These are phyloP conservation scores for Pleurotus citrinopileatus DNA, from an alignment of 768 basidiomycete genomes.

Conservation along the genomic window DNA sequence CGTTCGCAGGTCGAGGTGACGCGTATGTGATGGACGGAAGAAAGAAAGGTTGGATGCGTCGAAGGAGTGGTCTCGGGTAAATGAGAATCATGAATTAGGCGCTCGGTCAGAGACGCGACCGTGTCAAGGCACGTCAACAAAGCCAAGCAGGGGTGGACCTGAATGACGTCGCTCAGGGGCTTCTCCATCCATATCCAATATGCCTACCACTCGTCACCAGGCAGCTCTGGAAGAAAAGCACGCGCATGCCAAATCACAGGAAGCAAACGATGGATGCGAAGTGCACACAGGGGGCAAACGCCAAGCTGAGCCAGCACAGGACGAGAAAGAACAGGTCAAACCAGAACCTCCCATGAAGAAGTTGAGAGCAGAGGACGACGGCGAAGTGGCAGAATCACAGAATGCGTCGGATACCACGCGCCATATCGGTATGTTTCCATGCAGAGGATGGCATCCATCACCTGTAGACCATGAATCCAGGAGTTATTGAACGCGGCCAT, in stretches of 20 bases:
- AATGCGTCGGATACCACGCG: neutral
- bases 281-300: constrained; percentile 15
- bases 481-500: constrained; percentile 56
- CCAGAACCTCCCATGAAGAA: constrained; percentile 26
- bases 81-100: constrained; percentile 6
- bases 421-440: constrained; percentile 13
- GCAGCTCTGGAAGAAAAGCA: constrained; percentile 13
- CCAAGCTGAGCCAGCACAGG: constrained; percentile 10
- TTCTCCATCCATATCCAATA: constrained; percentile 14
- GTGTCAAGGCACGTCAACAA: neutral
- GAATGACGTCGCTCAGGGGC: neutral
- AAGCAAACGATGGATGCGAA: constrained; percentile 8
- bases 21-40: neutral
- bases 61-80: neutral
- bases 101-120: constrained; percentile 4
- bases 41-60: neutral
- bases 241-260: constrained; percentile 2
- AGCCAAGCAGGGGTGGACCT: neutral
- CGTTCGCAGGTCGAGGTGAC: neutral
- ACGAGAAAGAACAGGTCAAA: constrained; percentile 6
- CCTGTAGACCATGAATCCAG: too few relatives aligned
- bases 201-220: constrained; percentile 35
- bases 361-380: constrained; percentile 19
- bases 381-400: constrained; percentile 12
- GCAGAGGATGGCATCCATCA: too few relatives aligned